Evolutionary conservation across 768 basidiomycete species (phyloP), one percentile per base, ranked within the genome.

Genomic region (Galerina marginata): DNA sequence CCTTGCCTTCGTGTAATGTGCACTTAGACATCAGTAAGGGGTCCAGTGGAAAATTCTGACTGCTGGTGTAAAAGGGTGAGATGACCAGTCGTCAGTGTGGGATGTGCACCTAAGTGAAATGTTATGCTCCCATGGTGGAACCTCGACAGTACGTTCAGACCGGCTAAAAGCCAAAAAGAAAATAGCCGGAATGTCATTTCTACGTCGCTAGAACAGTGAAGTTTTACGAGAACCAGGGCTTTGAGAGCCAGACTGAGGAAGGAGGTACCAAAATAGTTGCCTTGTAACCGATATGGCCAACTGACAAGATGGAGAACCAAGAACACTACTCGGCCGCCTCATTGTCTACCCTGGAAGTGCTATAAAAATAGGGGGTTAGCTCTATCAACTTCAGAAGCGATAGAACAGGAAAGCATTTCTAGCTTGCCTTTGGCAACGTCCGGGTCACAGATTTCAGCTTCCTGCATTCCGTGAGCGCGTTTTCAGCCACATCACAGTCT

Each of bases 391-490:
- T n/a, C 45, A 40, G 51, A 20, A 20, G 20, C 20, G 20, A 20
- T 20, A 20, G 20, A 40, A 54, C 39, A 29, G 29, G 48, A 37
- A 40, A 12, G 6, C 23, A 12, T 4, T 46, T 33, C 47, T 20
- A 23, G 36, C 59, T 37, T 45, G 51, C 60, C 60, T 61, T 56
- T 12, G 60, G 60, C 10, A 43, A 20, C 14, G 55, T 36, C 2
- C 60, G 49, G 14, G 50, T 55, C n/a, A 61, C 60, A 49, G 60
- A 46, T 62, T 85, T 88, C 54, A 87, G 77, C 66, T 86, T 88
- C 72, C 79, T 85, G 68, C 90, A 92, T 68, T 91, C 88, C 40
- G 78, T 78, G 29, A 83, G 73, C 1, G 83, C 81, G 68, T 89
- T 90, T 47, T 72, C 72, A 2, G 83, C 86, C 46, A 76, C 67